Conservation (phyloP, 2,329 filamentous ascomycete genomes). For the Westerdykella aurantiaca region DNA sequence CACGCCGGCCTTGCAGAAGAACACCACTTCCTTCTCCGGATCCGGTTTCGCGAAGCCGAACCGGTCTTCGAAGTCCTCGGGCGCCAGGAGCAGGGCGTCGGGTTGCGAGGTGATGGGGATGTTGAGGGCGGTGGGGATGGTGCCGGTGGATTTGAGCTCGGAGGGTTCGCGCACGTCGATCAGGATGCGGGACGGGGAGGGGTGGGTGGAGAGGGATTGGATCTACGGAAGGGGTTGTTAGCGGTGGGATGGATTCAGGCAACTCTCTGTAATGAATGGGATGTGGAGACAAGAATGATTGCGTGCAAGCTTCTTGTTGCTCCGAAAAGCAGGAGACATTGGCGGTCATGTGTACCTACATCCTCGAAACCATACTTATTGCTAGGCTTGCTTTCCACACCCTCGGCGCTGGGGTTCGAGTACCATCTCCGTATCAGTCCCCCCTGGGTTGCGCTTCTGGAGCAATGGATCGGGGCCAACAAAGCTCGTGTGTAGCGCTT, state of each 20-base stretch:
- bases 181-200: slow-evolving; percentile 27
- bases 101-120: slow-evolving; percentile 72
- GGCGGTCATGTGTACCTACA: slow-evolving; percentile 12
- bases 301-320: too few species aligned
- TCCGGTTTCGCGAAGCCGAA: slow-evolving; percentile 71
- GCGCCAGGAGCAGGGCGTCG: slow-evolving; percentile 70
- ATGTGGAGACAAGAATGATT: not conserved
- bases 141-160: slow-evolving; percentile 60
- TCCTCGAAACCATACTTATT: slow-evolving; percentile 39
- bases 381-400: slow-evolving; percentile 3
- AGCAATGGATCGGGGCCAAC: too few species aligned
- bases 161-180: slow-evolving; percentile 65
- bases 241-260: not conserved
- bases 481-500: too few species aligned
- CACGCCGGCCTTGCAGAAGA: slow-evolving; percentile 92
- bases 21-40: slow-evolving; percentile 57
- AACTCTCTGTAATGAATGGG: not conserved
- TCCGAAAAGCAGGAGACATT: not conserved
- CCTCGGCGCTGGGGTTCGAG: too few species aligned
- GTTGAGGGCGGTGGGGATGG: slow-evolving; percentile 76
- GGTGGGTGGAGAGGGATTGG: slow-evolving; percentile 28
- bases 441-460: too few species aligned
- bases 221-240: slow-evolving; percentile 16
- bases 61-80: slow-evolving; percentile 74
- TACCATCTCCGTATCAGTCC: too few species aligned